A percentile compares a stretch with the other conserved stretches of the same genome.
Conservation (phyloP, 768 basidiomycete genomes). For the Phanerochaete carnosa region DNA sequence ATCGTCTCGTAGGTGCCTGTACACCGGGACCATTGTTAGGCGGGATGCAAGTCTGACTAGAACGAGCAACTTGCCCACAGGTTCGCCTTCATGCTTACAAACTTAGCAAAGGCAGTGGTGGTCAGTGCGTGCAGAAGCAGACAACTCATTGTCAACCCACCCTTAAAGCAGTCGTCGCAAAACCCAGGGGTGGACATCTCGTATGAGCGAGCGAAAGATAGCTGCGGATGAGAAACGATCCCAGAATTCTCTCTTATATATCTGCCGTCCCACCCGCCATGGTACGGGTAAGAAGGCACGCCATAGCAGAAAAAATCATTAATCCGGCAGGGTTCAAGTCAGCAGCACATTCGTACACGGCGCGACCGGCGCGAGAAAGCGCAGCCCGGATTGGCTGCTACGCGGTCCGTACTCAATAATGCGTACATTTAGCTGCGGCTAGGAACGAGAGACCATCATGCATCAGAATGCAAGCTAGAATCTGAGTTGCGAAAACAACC, state of each 20-base stretch:
- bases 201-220: background rate
- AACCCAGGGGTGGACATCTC: background rate
- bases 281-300: background rate
- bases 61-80: slow-evolving; percentile 11
- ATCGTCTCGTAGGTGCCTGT: slow-evolving; percentile 35
- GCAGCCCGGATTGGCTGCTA: too few relatives aligned
- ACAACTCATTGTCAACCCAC: background rate
- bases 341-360: background rate
- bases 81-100: slow-evolving; percentile 20
- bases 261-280: background rate
- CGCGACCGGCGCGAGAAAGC: background rate
- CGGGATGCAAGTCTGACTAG: background rate
- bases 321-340: background rate
- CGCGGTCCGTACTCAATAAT: too few relatives aligned
- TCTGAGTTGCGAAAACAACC: background rate
- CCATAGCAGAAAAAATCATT: background rate
- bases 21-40: background rate
- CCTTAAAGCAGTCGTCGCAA: slow-evolving; percentile 16
- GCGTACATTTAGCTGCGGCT: too few relatives aligned
- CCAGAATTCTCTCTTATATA: background rate
- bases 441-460: background rate
- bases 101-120: slow-evolving; percentile 1
- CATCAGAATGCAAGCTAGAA: background rate
- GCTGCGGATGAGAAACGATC: background rate
- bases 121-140: background rate